Base-by-base conservation (phyloP, 345 rosid species). In the Hibiscus trionum region DNA sequence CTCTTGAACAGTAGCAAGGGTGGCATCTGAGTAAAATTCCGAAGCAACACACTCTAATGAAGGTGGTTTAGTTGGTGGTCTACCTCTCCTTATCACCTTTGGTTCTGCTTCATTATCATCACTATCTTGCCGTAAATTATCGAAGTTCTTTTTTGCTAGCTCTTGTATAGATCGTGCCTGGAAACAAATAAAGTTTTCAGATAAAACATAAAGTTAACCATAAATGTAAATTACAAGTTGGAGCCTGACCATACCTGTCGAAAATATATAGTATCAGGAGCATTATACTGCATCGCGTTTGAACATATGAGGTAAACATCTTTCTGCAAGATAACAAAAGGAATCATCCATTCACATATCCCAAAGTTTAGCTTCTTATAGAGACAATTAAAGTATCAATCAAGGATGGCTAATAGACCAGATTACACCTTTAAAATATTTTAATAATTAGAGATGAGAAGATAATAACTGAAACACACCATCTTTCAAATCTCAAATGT, bases 221-320 rank as follows among this genome's bases (percentile, higher is more conserved):
- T 60, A 44, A 65, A 60, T 9, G 21, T 29, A 69, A 67, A 61
- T 46, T 69, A 39, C 53, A 52, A 72, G 47, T 74, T 46, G 66
- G 55, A 35, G 55, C 59, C 15, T 60, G 55, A 71, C 27, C 72
- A 70, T 81, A 89, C 98, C 98, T 93, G 98, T 79, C 94, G 87
- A 60, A 76, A 83, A 71, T 89, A 93, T 71, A 93, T 68, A 16
- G 97, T 91, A 78, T 90, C 96, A 0, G 96, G 81, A 7, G 96
- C 77, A 85, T 93, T 93, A 72, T 93, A 93, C 73, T 84, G 93
- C 98, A 93, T 93, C 0, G 96, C 98, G 60, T 93, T 93, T n/a
- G 90, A 82, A 75, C 94, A 88, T 70, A 93, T 76, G 53, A 91
- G 72, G 81, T 85, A 83, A 72, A 93, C 86, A 70, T 93, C 98